Percentiles rank a stretch among this genome's conserved stretches.
Conservation (phyloP, 306 rosid genomes). For the Geum urbanum region DNA sequence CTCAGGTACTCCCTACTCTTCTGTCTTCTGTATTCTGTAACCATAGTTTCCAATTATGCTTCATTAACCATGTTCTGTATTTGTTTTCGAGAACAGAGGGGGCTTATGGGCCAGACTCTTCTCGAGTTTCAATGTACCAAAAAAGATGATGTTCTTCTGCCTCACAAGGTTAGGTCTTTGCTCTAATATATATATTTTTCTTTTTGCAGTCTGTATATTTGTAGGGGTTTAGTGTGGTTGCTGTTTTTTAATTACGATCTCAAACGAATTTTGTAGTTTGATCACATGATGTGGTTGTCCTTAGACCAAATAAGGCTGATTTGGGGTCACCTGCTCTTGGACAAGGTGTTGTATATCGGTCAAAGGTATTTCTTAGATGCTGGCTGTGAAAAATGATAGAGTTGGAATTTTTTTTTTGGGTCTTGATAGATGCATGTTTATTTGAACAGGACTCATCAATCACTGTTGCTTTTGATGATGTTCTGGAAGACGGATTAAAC, state of each 20-base stretch:
- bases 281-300: conserved; percentile 89
- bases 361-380: conserved; percentile 66
- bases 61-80: too few relatives aligned
- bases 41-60: too few relatives aligned
- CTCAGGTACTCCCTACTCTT: conserved; percentile 49
- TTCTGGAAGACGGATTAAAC: conserved; percentile 94
- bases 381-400: conserved; percentile 15
- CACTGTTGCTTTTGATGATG: conserved; percentile 88
- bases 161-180: conserved; percentile 98
- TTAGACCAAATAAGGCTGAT: conserved; percentile 91
- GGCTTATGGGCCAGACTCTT: conserved; percentile 92
- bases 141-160: conserved; percentile 92
- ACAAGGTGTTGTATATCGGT: conserved; percentile 91
- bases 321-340: conserved; percentile 89
- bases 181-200: too few relatives aligned
- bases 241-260: too few relatives aligned
- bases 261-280: conserved; percentile 48
- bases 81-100: conserved; percentile 57
- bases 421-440: neutral
- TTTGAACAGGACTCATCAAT: conserved; percentile 82
- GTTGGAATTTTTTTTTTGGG: conserved; percentile 10
- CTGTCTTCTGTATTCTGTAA: too few relatives aligned
- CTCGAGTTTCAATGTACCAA: conserved; percentile 81
- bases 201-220: too few relatives aligned
- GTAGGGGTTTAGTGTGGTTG: too few relatives aligned